Conservation (phyloP, 768 basidiomycete species). For the Cystofilobasidium ferigula region DNA sequence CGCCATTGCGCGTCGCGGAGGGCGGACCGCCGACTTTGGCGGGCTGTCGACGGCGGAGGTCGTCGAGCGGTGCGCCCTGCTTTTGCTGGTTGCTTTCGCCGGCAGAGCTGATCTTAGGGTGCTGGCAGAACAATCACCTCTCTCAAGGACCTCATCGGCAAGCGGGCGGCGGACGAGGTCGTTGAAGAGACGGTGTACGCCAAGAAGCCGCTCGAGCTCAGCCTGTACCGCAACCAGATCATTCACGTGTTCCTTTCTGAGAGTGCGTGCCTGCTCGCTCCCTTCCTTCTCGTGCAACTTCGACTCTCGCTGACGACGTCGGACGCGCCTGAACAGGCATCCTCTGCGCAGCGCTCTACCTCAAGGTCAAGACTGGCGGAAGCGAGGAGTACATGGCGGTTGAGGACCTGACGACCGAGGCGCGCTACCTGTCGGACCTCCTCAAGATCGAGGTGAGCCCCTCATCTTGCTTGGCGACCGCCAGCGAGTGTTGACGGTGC, state of each 20-base stretch:
- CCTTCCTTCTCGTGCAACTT: neutral
- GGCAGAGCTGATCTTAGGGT: too few species aligned
- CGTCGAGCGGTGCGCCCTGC: constrained; percentile 27
- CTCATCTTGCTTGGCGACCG: neutral
- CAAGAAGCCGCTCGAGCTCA: constrained; percentile 28
- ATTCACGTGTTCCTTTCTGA: constrained; percentile 31
- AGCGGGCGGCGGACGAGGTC: constrained; percentile 23
- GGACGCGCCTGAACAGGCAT: neutral
- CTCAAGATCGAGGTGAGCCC: constrained; percentile 27
- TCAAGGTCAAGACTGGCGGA: constrained; percentile 28
- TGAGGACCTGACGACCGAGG: constrained; percentile 20
- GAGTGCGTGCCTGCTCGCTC: constrained; percentile 14
- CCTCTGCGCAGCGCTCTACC: constrained; percentile 23
- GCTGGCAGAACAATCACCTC: constrained; percentile 26
- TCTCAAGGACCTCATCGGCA: constrained; percentile 29
- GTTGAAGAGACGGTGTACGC: constrained; percentile 30
- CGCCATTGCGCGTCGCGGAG: constrained; percentile 28
- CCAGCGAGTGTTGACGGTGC: neutral
- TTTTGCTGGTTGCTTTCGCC: neutral
- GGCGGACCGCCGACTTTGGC: constrained; percentile 29
- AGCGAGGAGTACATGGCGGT: constrained; percentile 25
- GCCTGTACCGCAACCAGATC: constrained; percentile 31
- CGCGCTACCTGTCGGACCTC: constrained; percentile 29
- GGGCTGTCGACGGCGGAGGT: constrained; percentile 26
- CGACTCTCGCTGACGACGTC: too few species aligned